phyloP scores from a whole-genome alignment of 2,329 filamentous ascomycete species.

The Ophiostoma piceae region DNA sequence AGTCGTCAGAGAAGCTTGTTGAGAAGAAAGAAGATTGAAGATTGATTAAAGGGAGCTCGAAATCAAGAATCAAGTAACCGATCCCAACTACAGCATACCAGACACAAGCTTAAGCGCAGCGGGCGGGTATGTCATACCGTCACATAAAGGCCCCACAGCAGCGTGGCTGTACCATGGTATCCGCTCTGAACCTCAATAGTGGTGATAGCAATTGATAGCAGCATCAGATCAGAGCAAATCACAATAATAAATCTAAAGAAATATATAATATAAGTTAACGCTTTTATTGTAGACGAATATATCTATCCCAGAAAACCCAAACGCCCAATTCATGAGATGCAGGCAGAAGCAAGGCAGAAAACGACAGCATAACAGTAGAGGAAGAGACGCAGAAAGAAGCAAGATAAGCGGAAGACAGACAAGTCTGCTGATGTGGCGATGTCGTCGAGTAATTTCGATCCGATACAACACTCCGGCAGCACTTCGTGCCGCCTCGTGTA shows the following conservation, averaged over 20 bases:
- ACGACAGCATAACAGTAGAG: background rate
- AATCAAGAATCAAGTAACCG: background rate
- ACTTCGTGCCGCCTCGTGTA: no score
- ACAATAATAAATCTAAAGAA: background rate
- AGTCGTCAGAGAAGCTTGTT: no score
- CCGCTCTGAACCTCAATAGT: no score
- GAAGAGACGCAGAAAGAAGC: background rate
- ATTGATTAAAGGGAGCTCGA: background rate
- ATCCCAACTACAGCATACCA: background rate
- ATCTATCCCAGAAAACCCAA: slow-evolving; percentile 8
- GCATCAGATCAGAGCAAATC: background rate
- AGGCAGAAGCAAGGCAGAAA: background rate
- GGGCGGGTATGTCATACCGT: background rate
- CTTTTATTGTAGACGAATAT: background rate
- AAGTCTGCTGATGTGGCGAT: no score
- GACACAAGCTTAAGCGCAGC: background rate
- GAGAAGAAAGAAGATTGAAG: background rate
- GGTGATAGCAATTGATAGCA: no score
- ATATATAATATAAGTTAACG: background rate
- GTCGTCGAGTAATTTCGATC: no score
- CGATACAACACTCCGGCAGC: no score
- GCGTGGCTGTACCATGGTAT: slow-evolving; percentile 2
- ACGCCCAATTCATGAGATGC: slow-evolving; percentile 15
- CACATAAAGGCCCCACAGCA: slow-evolving; percentile 4
- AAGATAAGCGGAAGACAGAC: background rate